A percentile compares a stretch with the other conserved stretches of the same genome.
phyloP scores from a whole-genome alignment of 495 filamentous ascomycete species.

The Cairneyella variabilis region DNA sequence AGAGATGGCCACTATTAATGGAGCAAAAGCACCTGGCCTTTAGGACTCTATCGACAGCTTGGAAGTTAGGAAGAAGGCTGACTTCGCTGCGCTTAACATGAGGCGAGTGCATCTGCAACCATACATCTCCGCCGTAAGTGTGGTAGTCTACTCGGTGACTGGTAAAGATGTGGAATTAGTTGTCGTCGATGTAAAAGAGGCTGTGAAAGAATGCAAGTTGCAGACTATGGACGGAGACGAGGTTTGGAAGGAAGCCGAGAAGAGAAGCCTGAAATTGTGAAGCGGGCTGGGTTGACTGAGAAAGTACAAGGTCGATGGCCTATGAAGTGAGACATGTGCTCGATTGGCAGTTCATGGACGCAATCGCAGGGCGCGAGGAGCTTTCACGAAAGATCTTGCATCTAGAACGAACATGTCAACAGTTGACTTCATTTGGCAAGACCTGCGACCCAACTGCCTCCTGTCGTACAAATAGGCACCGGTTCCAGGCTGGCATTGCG shows the following conservation, averaged over 20 bases:
- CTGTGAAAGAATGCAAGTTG: conserved; percentile 37
- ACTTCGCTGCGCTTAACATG: conserved; percentile 40
- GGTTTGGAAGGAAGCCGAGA: conserved; percentile 20
- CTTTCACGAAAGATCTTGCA: too few relatives aligned
- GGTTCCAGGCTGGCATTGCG: too few relatives aligned
- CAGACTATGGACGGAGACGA: conserved; percentile 25
- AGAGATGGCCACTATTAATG: conserved; percentile 48
- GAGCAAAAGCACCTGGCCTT: conserved; percentile 44
- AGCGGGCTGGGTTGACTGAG: conserved; percentile 35
- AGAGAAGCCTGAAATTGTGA: conserved; percentile 37
- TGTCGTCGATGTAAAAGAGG: conserved; percentile 42
- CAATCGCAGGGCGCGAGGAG: neutral
- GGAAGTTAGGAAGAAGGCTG: conserved; percentile 51
- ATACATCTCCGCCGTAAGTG: conserved; percentile 39
- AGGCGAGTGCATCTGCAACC: conserved; percentile 38
- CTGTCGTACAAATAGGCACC: too few relatives aligned
- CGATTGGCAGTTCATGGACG: too few relatives aligned
- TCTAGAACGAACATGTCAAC: too few relatives aligned
- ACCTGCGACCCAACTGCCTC: too few relatives aligned
- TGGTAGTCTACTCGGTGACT: conserved; percentile 44
- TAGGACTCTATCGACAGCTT: conserved; percentile 42
- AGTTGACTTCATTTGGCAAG: too few relatives aligned
- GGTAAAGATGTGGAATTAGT: conserved; percentile 46
- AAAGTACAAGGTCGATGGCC: conserved; percentile 40
- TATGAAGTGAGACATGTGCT: conserved; percentile 19